Base-by-base conservation (phyloP, 352 stramenopile species). In the Paralagenidium karlingii region DNA sequence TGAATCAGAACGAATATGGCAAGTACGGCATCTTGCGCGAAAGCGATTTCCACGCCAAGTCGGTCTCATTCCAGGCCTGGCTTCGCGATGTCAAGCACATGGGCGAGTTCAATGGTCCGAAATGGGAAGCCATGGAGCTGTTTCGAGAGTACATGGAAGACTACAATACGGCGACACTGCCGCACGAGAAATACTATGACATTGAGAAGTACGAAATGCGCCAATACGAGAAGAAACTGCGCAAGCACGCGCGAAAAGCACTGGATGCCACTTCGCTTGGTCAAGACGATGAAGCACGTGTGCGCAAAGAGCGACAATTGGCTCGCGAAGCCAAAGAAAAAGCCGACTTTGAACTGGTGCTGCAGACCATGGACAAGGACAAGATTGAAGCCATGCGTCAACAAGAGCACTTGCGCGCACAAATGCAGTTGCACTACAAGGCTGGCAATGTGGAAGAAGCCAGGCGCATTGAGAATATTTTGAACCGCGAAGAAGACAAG, bases 111-210 rank as follows among this genome's bases (percentile, higher is more conserved):
- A 87, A 86, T 32, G 78, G 78, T 15, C 71, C 80, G 45, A 89
- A 91, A 52, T 84, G 69, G 60, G 71, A 94, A 36, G 69, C 75
- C 16, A 89, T 90, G 73, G 75, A 96, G 55, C 60, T 89, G 34
- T 96, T 96, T 47, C 75, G 79, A 24, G 73, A 87, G 58, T 96
- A 96, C 69, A 92, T 94, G 55, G 94, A 98, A 63, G 94, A 98
- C 69, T 98, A 92, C 78, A 98, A 98, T 62, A 98, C 94, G 24
- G 92, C 85, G 26, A 98, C 94, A 9, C 51, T 98, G 24, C 91
- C 94, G 0, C 90, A 98, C 50, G 74, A 95, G 15, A 98, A 98
- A 50, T 98, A 97, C 69, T 98, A 98, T 52, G 79, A 98, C 60
- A 89, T 97, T 38, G 91, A 98, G 34, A 94, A 94, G 50, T 98